These are phyloP conservation scores for Miamiensis avidus DNA, from an alignment of 169 alveolate species.

Conservation along the genomic window DNA sequence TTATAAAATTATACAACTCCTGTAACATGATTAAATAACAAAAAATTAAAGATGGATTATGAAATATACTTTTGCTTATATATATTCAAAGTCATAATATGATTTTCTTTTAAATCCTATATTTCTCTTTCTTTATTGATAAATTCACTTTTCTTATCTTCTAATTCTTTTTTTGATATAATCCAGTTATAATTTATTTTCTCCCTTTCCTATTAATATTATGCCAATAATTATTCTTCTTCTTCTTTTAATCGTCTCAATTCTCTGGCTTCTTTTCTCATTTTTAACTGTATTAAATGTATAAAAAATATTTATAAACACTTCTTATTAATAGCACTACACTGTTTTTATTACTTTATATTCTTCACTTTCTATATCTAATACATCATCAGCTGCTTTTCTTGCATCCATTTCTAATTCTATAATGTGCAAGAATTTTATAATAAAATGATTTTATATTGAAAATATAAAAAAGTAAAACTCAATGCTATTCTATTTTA, in stretches of 20 bases:
- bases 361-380: constrained; percentile 77
- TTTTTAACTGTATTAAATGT: constrained; percentile 36
- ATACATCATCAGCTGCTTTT: constrained; percentile 64
- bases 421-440: no score
- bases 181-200: constrained; percentile 92
- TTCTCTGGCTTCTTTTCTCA: constrained; percentile 57
- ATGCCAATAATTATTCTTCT: constrained; percentile 85
- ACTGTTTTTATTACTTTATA: constrained; percentile 39
- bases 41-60: neutral
- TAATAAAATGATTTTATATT: no score
- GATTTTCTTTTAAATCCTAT: constrained; percentile 86
- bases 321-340: neutral
- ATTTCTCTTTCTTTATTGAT: constrained; percentile 84
- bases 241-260: constrained; percentile 71
- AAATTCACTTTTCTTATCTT: constrained; percentile 85
- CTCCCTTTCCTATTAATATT: constrained; percentile 87
- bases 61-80: constrained; percentile 72
- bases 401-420: constrained; percentile 67
- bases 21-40: neutral
- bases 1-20: neutral
- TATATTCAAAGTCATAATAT: constrained; percentile 85
- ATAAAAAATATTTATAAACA: neutral
- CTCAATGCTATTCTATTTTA: no score
- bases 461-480: no score
- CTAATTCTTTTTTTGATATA: constrained; percentile 86